Base-by-base conservation (phyloP, 768 basidiomycete genomes). In the Mycena venus region DNA sequence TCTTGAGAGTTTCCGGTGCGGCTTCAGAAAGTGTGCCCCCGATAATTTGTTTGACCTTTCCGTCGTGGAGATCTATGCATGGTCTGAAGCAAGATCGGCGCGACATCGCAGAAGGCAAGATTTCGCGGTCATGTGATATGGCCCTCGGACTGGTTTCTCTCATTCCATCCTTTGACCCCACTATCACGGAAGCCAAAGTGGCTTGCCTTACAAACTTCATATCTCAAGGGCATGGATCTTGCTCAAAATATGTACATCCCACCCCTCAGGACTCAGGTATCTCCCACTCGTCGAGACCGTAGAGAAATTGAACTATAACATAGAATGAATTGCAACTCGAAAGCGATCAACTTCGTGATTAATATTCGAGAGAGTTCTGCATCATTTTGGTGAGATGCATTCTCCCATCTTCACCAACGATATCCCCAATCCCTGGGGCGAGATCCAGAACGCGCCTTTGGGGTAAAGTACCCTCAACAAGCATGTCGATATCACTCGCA, bases 31-130 rank as follows among this genome's bases (percentile, higher is more conserved):
- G 88, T 5, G 96, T 97, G 4, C 97, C 96, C 51, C 98, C 98
- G 17, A 99, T 95, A 67, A 99, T 99, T 84, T 99, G 98, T 85
- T 99, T 99, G 70, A 99, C 98, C 79, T 96, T 89, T 7, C 98
- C 98, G 72, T 93, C 90, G 84, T 99, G 98, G 19, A 99, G 90
- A 84, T 99, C 98, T 78, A 99, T 99, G 82, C 98, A 99, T 23
- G 98, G 98, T 68, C 94, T 70, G 70, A 77, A 77, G 38, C 73
- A 68, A 65, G 73, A 66, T 11, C 60, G 71, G 8, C 23, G 55
- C 49, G 58, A 47, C 75, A 69, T 64, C 27, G 14, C n/a, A 3
- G 17, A 3, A 12, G 34, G n/a, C 14, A 58, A 27, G 17, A 62
- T 38, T n/a, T n/a, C 38, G 61, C n/a, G 58, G 49, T 51, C 49